Evolutionary conservation across 371 early-diverging fungal genomes (phyloP), one percentile per base, ranked within the genome.

Genomic region (Actinomortierella wolfii): DNA sequence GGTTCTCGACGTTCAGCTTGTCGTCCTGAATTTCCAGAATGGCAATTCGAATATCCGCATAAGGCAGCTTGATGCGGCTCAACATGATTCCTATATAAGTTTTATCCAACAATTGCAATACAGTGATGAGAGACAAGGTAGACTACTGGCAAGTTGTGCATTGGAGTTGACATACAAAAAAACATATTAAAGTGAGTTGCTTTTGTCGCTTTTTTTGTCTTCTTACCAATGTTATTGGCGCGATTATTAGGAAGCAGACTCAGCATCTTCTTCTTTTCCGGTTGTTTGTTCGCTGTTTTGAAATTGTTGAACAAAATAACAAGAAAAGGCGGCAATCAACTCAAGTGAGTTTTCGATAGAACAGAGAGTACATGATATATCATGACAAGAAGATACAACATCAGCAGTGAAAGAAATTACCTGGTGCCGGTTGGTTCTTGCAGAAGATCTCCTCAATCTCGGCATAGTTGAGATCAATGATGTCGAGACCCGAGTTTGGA

Each of bases 1-100:
- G 61, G 56, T 87, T 85, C 50, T 89, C 87, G 14, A 85, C 76
- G 0, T 79, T 78, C 23, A 89, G 64, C 21, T 77, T 77, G 15
- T 83, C 65, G 54, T 89, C 89, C 63, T 84, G 81, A 50, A 89
- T 84, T 54, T 86, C 81, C 80, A 90, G 81, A 45, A 91, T 79
- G 9, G 91, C 86, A 15, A 81, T 68, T n/a, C 85, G 81, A 25
- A 91, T 86, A 18, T 89, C 89, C n/a, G 84, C 71, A 61, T 86
- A 90, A 7, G 87, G 53, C 21, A 86, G 25, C 62, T 84, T 89
- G 67, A 92, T 83, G 17, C 86, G 78, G 1, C 86, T 86, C 46
- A 92, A 64, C 88, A 88, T 87, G 34, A 90, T 90, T 11, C 86
- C 91, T 81, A 57, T 13, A 20, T 15, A 61, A 42, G 3, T 53